Conservation (phyloP, 805 yeast species). For the Barnettozyma vustinii region DNA sequence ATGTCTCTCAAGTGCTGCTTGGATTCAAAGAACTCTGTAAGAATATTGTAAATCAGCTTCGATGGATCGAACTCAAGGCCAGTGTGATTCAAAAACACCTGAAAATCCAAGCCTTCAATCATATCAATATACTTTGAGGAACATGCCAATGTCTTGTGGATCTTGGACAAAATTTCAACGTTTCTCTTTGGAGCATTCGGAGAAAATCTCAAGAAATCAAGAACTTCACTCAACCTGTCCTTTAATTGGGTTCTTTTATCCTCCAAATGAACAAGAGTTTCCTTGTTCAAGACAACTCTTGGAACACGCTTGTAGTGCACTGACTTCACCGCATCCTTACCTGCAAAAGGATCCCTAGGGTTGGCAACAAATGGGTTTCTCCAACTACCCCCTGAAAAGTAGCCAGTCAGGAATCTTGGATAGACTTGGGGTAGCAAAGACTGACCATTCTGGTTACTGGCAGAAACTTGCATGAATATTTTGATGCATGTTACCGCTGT, state of each 20-base stretch:
- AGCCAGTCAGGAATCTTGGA: constrained; percentile 62
- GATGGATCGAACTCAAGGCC: constrained; percentile 22
- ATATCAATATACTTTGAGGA: constrained; percentile 46
- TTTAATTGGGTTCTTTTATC: constrained; percentile 34
- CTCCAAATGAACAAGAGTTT: constrained; percentile 36
- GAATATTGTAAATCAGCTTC: constrained; percentile 28
- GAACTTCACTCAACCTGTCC: constrained; percentile 36
- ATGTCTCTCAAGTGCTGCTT: constrained; percentile 70
- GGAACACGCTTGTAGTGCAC: constrained; percentile 25
- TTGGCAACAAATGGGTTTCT: constrained; percentile 58
- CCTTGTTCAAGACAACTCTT: constrained; percentile 46
- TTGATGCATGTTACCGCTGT: constrained; percentile 26
- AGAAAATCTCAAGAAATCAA: constrained; percentile 37
- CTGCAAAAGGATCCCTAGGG: constrained; percentile 24
- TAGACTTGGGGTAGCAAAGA: constrained; percentile 51
- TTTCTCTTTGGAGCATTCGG: constrained; percentile 38
- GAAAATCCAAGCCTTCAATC: constrained; percentile 56
- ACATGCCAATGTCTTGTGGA: constrained; percentile 47
- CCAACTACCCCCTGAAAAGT: constrained; percentile 78
- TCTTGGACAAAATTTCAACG: constrained; percentile 44
- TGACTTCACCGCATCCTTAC: constrained; percentile 22
- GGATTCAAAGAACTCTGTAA: constrained; percentile 66
- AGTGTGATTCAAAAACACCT: constrained; percentile 37
- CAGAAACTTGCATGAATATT: constrained; percentile 26
- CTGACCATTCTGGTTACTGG: constrained; percentile 26